These are phyloP conservation scores for Hymenoscyphus fraxineus DNA, from an alignment of 2,329 filamentous ascomycete species.

Conservation along the genomic window DNA sequence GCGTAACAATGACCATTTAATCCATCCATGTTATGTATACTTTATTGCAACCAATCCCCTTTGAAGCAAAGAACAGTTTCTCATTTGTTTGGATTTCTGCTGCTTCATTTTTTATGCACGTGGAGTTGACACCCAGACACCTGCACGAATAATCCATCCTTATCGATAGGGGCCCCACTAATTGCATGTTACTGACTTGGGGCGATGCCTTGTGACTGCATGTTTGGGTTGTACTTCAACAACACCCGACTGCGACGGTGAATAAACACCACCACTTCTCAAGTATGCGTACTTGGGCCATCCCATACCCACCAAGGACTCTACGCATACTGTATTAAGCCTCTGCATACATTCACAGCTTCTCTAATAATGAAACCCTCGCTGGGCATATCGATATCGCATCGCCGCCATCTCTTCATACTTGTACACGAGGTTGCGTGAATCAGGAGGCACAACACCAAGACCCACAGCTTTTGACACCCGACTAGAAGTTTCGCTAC, in stretches of 20 bases:
- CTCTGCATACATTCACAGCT: neutral
- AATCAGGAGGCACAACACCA: constrained; percentile 22
- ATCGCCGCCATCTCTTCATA: constrained; percentile 15
- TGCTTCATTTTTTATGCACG: neutral
- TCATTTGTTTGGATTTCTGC: neutral
- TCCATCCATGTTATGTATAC: neutral
- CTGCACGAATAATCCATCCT: neutral
- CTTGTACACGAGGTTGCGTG: constrained; percentile 26
- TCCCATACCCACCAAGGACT: neutral
- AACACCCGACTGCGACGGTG: neutral
- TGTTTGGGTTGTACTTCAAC: neutral
- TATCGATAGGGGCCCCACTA: constrained; percentile 6
- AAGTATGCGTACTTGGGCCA: neutral
- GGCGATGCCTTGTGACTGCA: constrained; percentile 4
- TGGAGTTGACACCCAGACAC: neutral
- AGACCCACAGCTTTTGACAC: constrained; percentile 18
- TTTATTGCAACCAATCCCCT: neutral
- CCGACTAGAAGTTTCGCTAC: constrained; percentile 9
- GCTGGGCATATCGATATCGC: constrained; percentile 8
- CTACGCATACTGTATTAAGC: neutral
- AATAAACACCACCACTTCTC: neutral
- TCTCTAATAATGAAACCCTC: constrained; percentile 23
- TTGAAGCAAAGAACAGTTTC: neutral
- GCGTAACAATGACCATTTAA: neutral
- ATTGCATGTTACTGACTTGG: neutral